These are phyloP conservation scores for Tuber microsphaerosporum DNA, from an alignment of 495 filamentous ascomycete genomes.

Conservation along the genomic window DNA sequence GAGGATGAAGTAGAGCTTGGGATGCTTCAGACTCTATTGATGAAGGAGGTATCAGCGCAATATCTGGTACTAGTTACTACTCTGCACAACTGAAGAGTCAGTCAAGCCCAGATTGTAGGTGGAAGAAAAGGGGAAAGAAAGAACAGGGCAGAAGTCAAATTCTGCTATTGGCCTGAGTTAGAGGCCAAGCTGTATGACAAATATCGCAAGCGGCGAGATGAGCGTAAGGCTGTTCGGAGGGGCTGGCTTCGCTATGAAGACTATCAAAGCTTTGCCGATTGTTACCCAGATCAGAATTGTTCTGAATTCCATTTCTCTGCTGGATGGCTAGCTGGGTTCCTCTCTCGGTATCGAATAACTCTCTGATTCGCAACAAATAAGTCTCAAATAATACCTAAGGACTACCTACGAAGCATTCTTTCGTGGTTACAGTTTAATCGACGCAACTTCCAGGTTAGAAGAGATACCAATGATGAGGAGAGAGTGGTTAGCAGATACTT, in stretches of 20 bases:
- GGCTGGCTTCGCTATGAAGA: not conserved
- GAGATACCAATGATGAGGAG: no score
- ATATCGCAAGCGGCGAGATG: slow-evolving; percentile 7
- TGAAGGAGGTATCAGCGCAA: not conserved
- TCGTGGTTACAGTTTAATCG: no score
- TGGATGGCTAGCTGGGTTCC: slow-evolving; percentile 15
- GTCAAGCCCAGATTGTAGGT: not conserved
- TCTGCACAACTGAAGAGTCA: not conserved
- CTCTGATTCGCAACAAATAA: slow-evolving; percentile 14
- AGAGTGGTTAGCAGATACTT: no score
- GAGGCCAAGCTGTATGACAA: not conserved
- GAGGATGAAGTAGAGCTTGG: not conserved
- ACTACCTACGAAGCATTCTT: not conserved
- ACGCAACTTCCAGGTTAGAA: no score
- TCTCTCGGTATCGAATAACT: slow-evolving; percentile 1
- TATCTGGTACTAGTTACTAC: not conserved
- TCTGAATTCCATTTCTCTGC: slow-evolving; percentile 7
- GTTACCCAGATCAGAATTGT: not conserved
- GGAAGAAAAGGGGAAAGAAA: not conserved
- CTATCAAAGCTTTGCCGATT: not conserved
- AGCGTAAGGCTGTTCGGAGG: not conserved
- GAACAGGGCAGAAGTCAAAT: not conserved
- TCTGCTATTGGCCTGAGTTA: not conserved
- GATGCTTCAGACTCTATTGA: not conserved
- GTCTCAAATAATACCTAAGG: slow-evolving; percentile 5